Evolutionary conservation across 2,329 filamentous ascomycete species (phyloP).

Genomic region (Balansia obtecta): DNA sequence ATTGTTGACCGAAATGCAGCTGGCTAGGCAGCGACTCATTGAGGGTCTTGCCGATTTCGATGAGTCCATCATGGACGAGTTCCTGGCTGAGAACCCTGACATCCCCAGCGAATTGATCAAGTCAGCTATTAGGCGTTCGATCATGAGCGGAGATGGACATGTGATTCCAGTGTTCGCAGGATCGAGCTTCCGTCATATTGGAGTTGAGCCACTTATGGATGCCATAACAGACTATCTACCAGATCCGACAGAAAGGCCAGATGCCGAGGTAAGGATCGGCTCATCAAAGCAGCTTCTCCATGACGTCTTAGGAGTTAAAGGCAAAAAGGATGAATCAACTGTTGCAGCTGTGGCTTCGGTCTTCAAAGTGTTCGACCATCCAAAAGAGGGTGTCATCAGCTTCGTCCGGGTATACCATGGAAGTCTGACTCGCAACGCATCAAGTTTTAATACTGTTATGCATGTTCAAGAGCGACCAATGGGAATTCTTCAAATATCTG

Average conservation of each 20-base stretch:
- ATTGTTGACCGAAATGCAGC: conserved; percentile 55
- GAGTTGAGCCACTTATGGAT: conserved; percentile 83
- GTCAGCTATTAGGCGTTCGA: conserved; percentile 59
- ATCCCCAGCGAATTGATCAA: conserved; percentile 57
- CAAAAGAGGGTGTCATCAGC: conserved; percentile 74
- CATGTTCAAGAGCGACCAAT: conserved; percentile 68
- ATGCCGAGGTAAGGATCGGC: conserved; percentile 63
- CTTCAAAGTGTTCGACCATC: conserved; percentile 91
- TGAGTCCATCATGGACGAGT: conserved; percentile 72
- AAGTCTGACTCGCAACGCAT: conserved; percentile 56
- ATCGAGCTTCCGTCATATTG: conserved; percentile 87
- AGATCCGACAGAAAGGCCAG: conserved; percentile 66
- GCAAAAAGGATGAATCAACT: conserved; percentile 23
- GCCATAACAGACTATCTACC: conserved; percentile 81
- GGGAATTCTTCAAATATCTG: conserved; percentile 79
- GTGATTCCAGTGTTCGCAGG: conserved; percentile 82
- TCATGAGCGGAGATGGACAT: conserved; percentile 54
- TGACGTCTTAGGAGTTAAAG: conserved; percentile 26
- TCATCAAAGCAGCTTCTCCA: conserved; percentile 28
- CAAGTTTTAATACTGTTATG: conserved; percentile 80
- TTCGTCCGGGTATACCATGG: conserved; percentile 91
- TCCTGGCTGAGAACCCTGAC: conserved; percentile 65
- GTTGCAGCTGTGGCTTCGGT: conserved; percentile 49
- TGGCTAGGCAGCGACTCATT: conserved; percentile 64
- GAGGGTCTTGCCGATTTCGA: conserved; percentile 84